Percentiles rank a stretch among this genome's conserved stretches.
Conservation (phyloP, 2,329 filamentous ascomycete species). For the Myriosclerotinia duriaeana region DNA sequence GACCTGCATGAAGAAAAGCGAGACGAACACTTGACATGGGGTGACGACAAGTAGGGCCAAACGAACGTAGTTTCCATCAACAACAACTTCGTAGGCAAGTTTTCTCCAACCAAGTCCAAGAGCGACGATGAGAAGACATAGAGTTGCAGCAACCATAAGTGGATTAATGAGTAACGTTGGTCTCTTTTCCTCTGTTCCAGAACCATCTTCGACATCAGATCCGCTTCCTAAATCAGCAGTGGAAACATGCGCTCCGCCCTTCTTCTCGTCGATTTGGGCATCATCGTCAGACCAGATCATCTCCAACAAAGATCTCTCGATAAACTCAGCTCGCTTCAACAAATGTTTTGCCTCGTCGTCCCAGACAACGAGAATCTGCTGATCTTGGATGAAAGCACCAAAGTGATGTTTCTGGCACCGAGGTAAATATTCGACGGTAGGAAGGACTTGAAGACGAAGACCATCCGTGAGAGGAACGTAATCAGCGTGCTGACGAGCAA, state of each 20-base stretch:
- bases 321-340: slow-evolving; percentile 50
- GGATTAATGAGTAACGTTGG: slow-evolving; percentile 56
- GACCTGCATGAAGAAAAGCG: slow-evolving; percentile 51
- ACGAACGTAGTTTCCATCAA: slow-evolving; percentile 54
- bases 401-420: slow-evolving; percentile 64
- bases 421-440: slow-evolving; percentile 55
- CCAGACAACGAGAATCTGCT: slow-evolving; percentile 61
- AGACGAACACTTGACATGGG: slow-evolving; percentile 56
- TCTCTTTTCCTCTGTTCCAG: slow-evolving; percentile 39
- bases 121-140: slow-evolving; percentile 53
- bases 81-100: slow-evolving; percentile 54
- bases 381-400: slow-evolving; percentile 61
- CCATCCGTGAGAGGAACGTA: slow-evolving; percentile 60
- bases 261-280: slow-evolving; percentile 40
- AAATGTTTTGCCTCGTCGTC: slow-evolving; percentile 60
- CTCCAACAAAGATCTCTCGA: slow-evolving; percentile 55
- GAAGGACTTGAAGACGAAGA: slow-evolving; percentile 61
- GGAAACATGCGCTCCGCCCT: slow-evolving; percentile 27
- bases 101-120: slow-evolving; percentile 57
- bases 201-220: slow-evolving; percentile 12
- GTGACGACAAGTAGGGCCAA: slow-evolving; percentile 52
- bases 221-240: slow-evolving; percentile 32
- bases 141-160: slow-evolving; percentile 52
- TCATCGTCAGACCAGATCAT: slow-evolving; percentile 56
- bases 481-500: slow-evolving; percentile 49